phyloP scores from a whole-genome alignment of 2,329 filamentous ascomycete species.

The Metarhizium brunneum region DNA sequence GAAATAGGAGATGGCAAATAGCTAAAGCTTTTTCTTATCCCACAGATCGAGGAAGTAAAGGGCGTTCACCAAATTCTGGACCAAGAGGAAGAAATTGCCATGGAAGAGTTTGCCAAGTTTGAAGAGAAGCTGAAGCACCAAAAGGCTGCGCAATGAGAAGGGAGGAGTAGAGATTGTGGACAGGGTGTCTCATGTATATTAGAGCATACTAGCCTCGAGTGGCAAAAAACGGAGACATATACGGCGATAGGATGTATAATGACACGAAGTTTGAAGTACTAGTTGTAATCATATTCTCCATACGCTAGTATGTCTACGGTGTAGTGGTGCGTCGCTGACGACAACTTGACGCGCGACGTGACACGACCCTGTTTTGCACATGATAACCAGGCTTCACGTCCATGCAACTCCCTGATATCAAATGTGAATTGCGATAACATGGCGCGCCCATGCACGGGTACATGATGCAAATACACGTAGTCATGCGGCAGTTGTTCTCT shows the following conservation, averaged over 20 bases:
- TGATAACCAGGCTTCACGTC: not conserved
- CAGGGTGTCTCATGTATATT: not conserved
- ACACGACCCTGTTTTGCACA: not conserved
- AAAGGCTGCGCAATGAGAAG: conserved; percentile 24
- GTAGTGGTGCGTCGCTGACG: not conserved
- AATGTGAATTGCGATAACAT: not conserved
- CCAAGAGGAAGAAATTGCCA: conserved; percentile 79
- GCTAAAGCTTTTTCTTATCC: not conserved
- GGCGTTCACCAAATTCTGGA: conserved; percentile 86
- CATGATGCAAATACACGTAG: not conserved
- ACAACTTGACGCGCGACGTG: not conserved
- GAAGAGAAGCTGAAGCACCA: conserved; percentile 67
- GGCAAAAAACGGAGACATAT: not conserved
- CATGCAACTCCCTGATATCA: not conserved
- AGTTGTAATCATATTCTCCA: no score
- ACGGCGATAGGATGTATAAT: not conserved
- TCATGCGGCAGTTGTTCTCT: not conserved
- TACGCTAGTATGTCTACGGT: no score
- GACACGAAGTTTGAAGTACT: not conserved
- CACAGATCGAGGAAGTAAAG: conserved; percentile 87
- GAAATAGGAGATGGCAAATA: not conserved
- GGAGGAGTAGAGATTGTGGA: not conserved
- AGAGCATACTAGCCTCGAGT: not conserved
- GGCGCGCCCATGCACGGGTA: not conserved
- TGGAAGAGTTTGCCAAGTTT: conserved; percentile 87